These are phyloP conservation scores for Cladosporium sp. DNA, from an alignment of 2,329 filamentous ascomycete species.

Conservation along the genomic window DNA sequence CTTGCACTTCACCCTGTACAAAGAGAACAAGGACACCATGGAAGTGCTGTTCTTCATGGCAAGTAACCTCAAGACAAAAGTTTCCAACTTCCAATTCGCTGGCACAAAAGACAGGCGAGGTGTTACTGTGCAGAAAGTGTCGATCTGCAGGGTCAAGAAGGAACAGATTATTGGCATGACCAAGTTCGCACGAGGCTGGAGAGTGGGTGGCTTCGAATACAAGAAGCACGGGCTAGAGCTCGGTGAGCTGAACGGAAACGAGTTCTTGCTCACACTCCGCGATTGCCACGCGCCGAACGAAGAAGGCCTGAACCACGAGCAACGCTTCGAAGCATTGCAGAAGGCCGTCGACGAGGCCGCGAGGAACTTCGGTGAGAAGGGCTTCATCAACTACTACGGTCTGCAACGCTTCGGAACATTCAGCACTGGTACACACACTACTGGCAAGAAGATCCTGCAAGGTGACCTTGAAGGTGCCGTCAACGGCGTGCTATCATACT, in stretches of 20 bases:
- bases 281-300: constrained; percentile 68
- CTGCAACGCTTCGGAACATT: constrained; percentile 96
- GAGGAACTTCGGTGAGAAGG: constrained; percentile 66
- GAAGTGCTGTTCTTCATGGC: constrained; percentile 78
- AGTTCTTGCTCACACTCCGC: constrained; percentile 89
- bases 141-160: constrained; percentile 61
- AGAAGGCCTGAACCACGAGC: constrained; percentile 33
- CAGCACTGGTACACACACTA: constrained; percentile 76
- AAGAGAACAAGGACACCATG: constrained; percentile 97
- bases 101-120: constrained; percentile 90
- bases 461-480: constrained; percentile 80
- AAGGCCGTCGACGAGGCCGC: constrained; percentile 61
- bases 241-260: constrained; percentile 83
- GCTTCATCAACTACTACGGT: constrained; percentile 97
- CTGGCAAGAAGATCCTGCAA: constrained; percentile 81
- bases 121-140: constrained; percentile 80
- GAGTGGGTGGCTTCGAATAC: constrained; percentile 80
- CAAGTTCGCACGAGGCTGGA: constrained; percentile 59
- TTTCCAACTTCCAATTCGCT: constrained; percentile 74
- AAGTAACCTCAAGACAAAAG: constrained; percentile 67
- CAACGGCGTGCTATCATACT: constrained; percentile 73
- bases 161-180: constrained; percentile 67
- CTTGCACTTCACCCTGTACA: constrained; percentile 89
- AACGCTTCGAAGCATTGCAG: constrained; percentile 48
- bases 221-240: constrained; percentile 70